A percentile compares a stretch with the other conserved stretches of the same genome.
phyloP scores from a whole-genome alignment of 2,329 filamentous ascomycete species.

The Penicillium sp. region DNA sequence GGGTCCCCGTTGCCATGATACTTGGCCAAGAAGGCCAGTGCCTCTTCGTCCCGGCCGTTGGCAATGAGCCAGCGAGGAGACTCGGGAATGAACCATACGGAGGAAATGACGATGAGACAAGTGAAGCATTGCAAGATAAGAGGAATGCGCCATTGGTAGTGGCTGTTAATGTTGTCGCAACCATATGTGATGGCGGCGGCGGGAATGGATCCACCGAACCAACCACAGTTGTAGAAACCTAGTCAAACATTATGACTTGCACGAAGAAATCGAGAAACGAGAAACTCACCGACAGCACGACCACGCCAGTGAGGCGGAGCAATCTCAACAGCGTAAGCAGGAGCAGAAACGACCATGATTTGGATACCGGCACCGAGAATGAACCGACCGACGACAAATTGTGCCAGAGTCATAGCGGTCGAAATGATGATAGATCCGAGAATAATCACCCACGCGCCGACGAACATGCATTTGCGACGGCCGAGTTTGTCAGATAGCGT shows the following conservation, averaged over 20 bases:
- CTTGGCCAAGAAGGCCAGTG: constrained; percentile 23
- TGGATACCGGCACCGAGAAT: constrained; percentile 48
- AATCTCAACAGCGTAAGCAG: constrained; percentile 50
- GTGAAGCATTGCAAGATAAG: constrained; percentile 64
- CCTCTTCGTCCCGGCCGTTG: constrained; percentile 25
- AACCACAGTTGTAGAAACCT: constrained; percentile 53
- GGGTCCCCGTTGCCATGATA: constrained; percentile 30
- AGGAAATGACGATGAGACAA: constrained; percentile 52
- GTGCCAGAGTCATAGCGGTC: constrained; percentile 33
- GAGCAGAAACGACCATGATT: constrained; percentile 50
- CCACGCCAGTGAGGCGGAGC: constrained; percentile 51
- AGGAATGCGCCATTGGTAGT: constrained; percentile 60
- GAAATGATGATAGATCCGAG: constrained; percentile 45
- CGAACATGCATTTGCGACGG: constrained; percentile 48
- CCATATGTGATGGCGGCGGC: constrained; percentile 51
- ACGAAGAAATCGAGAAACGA: neutral
- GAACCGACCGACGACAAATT: constrained; percentile 49
- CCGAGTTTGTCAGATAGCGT: constrained; percentile 46
- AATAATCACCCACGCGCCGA: constrained; percentile 46
- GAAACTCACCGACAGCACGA: constrained; percentile 43
- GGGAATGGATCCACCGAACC: constrained; percentile 52
- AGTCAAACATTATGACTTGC: constrained; percentile 3
- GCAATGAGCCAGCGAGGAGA: constrained; percentile 53
- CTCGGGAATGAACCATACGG: constrained; percentile 64
- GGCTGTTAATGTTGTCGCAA: constrained; percentile 43